Evolutionary conservation across 2,329 filamentous ascomycete species (phyloP), one percentile per base, ranked within the genome.

Genomic region (Fusarium sp.): DNA sequence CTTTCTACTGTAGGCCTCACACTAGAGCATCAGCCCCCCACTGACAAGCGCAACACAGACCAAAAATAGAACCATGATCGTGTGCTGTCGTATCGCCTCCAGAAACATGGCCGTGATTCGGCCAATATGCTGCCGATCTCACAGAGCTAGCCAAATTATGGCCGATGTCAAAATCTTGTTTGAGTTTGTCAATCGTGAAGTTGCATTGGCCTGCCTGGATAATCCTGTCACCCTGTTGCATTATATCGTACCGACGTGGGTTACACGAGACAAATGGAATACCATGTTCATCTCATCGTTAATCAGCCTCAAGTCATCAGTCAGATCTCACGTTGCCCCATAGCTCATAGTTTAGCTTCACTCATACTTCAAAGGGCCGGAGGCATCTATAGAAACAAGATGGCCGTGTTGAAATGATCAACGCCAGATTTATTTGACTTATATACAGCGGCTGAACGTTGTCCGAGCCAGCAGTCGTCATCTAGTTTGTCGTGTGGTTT

Each of bases 401-500:
- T 67, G 58, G 53, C 49, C 29, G 56, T 60, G 58, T 60, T 64
- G 56, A 63, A 53, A 43, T 36, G 39, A 38, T 60, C 62, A 68
- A 64, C 64, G 63, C 62, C 59, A 60, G 56, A 65, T 72, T 59
- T 53, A 63, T 62, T 70, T 71, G 67, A 69, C 68, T 54, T 72
- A 72, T 72, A 57, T 72, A 72, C 70, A 72, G 61, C 62, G 51
- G 69, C 61, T 42, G 53, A 53, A 69, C 58, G 38, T 64, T 35
- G 56, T 69, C 55, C 61, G 49, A 60, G 60, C 63, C 58, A 58
- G 55, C 53, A 63, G 68, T 72, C 70, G 62, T 70, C 57, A 67
- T 70, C 66, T 69, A 71, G 63, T 65, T 68, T 67, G 63, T 70
- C 55, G 57, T 70, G 62, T 66, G 59, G 67, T 68, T 70, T 71